These are phyloP conservation scores for Coriaria nepalensis DNA, from an alignment of 306 rosid species.

Conservation along the genomic window DNA sequence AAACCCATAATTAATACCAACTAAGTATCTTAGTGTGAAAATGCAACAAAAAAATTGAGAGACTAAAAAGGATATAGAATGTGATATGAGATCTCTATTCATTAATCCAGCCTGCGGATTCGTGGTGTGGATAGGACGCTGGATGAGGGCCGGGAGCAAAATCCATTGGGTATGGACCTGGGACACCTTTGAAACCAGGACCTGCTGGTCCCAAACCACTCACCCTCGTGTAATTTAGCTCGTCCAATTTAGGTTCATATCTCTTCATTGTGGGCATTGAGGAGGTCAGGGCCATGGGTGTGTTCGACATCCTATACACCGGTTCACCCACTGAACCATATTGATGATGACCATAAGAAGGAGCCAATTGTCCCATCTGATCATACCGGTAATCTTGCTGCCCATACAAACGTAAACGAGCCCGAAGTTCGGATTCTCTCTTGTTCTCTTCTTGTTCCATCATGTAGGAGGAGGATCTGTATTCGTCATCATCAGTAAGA, in stretches of 20 bases:
- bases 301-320: slow-evolving; percentile 23
- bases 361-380: slow-evolving; percentile 10
- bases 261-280: slow-evolving; percentile 22
- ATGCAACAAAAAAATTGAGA: no score
- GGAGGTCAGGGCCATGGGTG: slow-evolving; percentile 8
- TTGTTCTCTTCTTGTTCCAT: slow-evolving; percentile 16
- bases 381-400: slow-evolving; percentile 20
- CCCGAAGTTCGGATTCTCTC: slow-evolving; percentile 25
- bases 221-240: slow-evolving; percentile 28
- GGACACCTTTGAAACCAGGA: slow-evolving; percentile 20
- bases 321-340: slow-evolving; percentile 14
- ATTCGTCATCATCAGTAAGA: slow-evolving; percentile 9
- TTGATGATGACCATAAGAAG: slow-evolving; percentile 14
- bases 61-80: no score
- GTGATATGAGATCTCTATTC: slow-evolving; percentile 12
- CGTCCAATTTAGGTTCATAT: slow-evolving; percentile 53
- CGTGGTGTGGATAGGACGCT: slow-evolving; percentile 20
- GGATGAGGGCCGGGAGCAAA: slow-evolving; percentile 30
- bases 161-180: slow-evolving; percentile 6
- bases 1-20: no score
- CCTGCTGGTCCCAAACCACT: slow-evolving; percentile 22
- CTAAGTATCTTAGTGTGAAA: no score
- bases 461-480: slow-evolving; percentile 13
- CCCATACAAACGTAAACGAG: slow-evolving; percentile 24
- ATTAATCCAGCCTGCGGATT: slow-evolving; percentile 44